Evolutionary conservation across 306 rosid genomes (phyloP), one percentile per base, ranked within the genome.

Genomic region (Ziziphus jujuba): DNA sequence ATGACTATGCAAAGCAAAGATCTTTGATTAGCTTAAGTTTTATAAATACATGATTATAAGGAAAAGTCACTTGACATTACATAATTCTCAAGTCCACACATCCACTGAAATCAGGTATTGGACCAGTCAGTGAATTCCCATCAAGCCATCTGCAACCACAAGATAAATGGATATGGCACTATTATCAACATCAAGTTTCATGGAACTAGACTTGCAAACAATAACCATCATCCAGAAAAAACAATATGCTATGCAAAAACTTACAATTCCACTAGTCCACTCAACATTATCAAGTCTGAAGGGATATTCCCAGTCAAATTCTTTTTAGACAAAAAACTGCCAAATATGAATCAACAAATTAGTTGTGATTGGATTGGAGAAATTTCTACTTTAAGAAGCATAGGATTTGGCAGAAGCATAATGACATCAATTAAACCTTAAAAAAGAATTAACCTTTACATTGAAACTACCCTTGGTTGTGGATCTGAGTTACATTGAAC

Each of bases 271-370:
- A 79, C 85, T 64, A 93, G 76, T 74, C 95, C 87, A 55, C 73
- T 82, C 85, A 93, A 79, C 77, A 84, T 82, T 71, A 92, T 47
- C 54, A 93, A 64, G 80, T 87, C 87, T 52, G 75, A 71, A 63
- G 99, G 96, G 76, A 93, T 80, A 75, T 71, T 78, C 70, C 96
- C 99, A 0, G 99, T 79, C 87, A 93, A 73, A 71, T 85, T 93
- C 75, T 67, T 82, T 34, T 70, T n/a, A 36, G 97, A 90, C 81
- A 93, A 77, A 50, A 73, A 72, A 72, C 98, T 93, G 91, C 78
- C 63, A 76, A 75, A 58, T 65, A 77, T 61, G 77, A 81, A 45
- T 69, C 49, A 70, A 64, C 64, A 73, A 75, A 63, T 63, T 58
- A 56, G 67, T 52, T 55, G 67, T 75, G 66, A 76, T 84, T 62